Conservation (phyloP, 768 basidiomycete genomes). For the Phanerodontia chrysosporium region DNA sequence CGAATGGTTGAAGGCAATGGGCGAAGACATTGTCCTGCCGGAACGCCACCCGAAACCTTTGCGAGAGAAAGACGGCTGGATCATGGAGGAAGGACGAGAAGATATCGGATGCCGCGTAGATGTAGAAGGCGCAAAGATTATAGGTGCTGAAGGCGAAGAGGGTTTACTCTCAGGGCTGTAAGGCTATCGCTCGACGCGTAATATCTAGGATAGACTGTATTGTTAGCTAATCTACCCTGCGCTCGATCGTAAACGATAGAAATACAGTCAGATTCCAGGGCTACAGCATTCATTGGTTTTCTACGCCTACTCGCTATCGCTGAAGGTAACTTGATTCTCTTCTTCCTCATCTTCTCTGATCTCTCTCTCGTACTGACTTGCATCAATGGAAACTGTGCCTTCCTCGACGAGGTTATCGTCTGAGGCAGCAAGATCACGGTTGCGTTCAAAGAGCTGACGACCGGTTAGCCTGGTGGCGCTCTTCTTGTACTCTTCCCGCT, state of each 20-base stretch:
- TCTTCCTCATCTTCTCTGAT: constrained; percentile 56
- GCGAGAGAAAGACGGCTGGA: constrained; percentile 53
- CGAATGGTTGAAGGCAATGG: constrained; percentile 63
- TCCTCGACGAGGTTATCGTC: constrained; percentile 85
- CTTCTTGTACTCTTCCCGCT: constrained; percentile 80
- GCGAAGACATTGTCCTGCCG: constrained; percentile 45
- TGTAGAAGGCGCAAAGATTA: constrained; percentile 48
- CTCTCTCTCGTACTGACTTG: constrained; percentile 82
- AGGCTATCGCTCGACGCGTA: constrained; percentile 4
- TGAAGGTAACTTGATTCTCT: constrained; percentile 64
- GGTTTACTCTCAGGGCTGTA: constrained; percentile 63
- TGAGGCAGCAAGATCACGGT: constrained; percentile 61
- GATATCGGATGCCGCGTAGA: constrained; percentile 56
- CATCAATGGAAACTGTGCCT: constrained; percentile 80
- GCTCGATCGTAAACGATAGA: not conserved
- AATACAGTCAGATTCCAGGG: constrained; percentile 28
- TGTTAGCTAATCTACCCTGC: not conserved
- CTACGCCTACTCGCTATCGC: constrained; percentile 65
- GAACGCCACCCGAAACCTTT: constrained; percentile 29
- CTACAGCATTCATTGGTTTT: not conserved
- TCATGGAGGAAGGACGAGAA: constrained; percentile 54
- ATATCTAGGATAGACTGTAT: not conserved
- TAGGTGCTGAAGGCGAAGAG: constrained; percentile 47
- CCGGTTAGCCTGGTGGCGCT: constrained; percentile 62
- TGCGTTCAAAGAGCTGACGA: constrained; percentile 90